Evolutionary conservation across 192 early-diverging fungal genomes (phyloP).

Genomic region (Entophlyctis helioformis): DNA sequence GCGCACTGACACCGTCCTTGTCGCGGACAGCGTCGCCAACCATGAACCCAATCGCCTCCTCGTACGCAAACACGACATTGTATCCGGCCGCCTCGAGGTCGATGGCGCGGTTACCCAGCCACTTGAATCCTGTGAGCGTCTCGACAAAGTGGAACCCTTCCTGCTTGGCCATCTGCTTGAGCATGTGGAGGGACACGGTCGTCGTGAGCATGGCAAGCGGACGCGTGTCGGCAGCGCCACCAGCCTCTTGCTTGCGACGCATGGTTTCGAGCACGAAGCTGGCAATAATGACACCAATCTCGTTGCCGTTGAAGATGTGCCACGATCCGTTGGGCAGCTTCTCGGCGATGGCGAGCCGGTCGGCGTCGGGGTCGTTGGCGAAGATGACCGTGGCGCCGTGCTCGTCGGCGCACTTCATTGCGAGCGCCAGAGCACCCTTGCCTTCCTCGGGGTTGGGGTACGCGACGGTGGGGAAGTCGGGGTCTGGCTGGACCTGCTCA

Average conservation of each 20-base stretch:
- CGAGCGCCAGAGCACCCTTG: constrained; percentile 65
- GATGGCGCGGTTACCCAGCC: constrained; percentile 75
- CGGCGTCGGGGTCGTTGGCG: constrained; percentile 88
- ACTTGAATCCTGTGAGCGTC: constrained; percentile 90
- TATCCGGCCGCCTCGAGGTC: constrained; percentile 50
- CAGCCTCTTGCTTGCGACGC: no score
- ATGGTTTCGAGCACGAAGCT: constrained; percentile 50
- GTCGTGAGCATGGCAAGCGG: constrained; percentile 66
- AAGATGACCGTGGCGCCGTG: constrained; percentile 51
- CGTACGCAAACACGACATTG: constrained; percentile 67
- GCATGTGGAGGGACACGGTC: constrained; percentile 75
- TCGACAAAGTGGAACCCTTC: constrained; percentile 75
- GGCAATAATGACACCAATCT: constrained; percentile 76
- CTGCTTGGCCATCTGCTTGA: constrained; percentile 49
- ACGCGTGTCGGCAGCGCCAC: no score
- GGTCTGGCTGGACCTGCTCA: constrained; percentile 67
- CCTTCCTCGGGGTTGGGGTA: constrained; percentile 65
- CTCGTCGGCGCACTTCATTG: constrained; percentile 53
- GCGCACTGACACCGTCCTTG: constrained; percentile 80
- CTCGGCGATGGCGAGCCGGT: constrained; percentile 83
- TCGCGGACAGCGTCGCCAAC: constrained; percentile 63
- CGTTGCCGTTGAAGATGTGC: constrained; percentile 77
- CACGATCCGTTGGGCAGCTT: constrained; percentile 42
- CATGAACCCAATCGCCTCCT: constrained; percentile 83
- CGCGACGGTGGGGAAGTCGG: constrained; percentile 69